Percentiles rank a stretch among this genome's conserved stretches.
These are phyloP conservation scores for Fragaria ananassa DNA, from an alignment of 306 rosid species.

Conservation along the genomic window DNA sequence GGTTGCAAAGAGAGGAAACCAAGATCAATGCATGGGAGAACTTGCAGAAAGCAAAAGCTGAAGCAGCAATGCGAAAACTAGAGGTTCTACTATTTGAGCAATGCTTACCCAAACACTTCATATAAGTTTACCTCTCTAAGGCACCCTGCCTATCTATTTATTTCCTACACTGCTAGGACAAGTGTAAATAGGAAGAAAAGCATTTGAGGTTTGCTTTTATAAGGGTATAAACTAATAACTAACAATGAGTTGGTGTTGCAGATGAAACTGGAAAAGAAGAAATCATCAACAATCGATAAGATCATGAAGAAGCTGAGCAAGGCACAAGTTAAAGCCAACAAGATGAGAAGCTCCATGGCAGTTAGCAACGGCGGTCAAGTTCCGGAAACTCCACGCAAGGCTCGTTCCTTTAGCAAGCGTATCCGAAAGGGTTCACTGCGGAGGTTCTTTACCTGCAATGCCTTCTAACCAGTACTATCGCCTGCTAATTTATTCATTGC, in stretches of 20 bases:
- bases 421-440: slow-evolving; percentile 26
- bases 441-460: slow-evolving; percentile 29
- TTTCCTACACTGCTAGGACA: background rate
- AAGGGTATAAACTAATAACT: background rate
- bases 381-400: slow-evolving; percentile 12
- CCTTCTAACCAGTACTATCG: slow-evolving; percentile 12
- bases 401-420: slow-evolving; percentile 13
- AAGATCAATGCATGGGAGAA: slow-evolving; percentile 89
- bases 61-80: slow-evolving; percentile 72
- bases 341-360: slow-evolving; percentile 50
- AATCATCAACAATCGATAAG: slow-evolving; percentile 78
- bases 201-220: background rate
- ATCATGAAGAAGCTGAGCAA: slow-evolving; percentile 66
- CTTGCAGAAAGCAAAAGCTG: slow-evolving; percentile 86
- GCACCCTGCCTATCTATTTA: background rate
- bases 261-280: slow-evolving; percentile 84
- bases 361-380: slow-evolving; percentile 25
- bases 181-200: background rate
- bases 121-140: background rate
- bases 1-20: slow-evolving; percentile 77
- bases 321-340: slow-evolving; percentile 68
- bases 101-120: background rate
- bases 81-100: slow-evolving; percentile 48
- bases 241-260: slow-evolving; percentile 38
- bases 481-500: background rate